Conservation (phyloP, 2,329 filamentous ascomycete species). For the Intubia oerlemansii region DNA sequence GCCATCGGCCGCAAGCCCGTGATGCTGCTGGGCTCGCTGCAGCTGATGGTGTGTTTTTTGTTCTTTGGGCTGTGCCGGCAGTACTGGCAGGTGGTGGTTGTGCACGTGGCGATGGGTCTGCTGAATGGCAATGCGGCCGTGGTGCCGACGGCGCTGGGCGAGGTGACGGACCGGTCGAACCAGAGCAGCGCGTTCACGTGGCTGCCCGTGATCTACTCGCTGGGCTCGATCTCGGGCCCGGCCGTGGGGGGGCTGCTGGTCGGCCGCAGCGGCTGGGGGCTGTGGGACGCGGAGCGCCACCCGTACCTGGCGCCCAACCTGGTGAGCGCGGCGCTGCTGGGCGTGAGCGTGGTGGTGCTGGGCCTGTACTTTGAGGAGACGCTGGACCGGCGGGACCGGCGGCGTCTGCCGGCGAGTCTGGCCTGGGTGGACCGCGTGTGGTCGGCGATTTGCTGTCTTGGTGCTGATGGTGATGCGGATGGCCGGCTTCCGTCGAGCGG, state of each 20-base stretch:
- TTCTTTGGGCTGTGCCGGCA: conserved; percentile 71
- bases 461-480: not conserved
- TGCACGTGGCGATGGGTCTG: conserved; percentile 78
- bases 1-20: conserved; percentile 63
- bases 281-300: conserved; percentile 37
- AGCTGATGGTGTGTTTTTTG: conserved; percentile 63
- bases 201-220: conserved; percentile 83
- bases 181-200: conserved; percentile 89
- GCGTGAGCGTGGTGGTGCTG: conserved; percentile 50
- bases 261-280: conserved; percentile 29
- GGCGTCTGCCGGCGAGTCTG: conserved; percentile 7
- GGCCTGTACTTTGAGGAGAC: conserved; percentile 78
- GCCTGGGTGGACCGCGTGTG: conserved; percentile 13
- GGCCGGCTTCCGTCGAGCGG: too few species aligned
- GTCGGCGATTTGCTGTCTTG: conserved; percentile 9
- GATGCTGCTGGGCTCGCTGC: conserved; percentile 60
- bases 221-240: conserved; percentile 84
- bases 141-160: conserved; percentile 80
- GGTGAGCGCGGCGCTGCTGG: conserved; percentile 49
- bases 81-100: conserved; percentile 65
- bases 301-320: conserved; percentile 79
- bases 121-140: conserved; percentile 91
- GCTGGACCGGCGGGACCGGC: conserved; percentile 26
- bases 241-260: conserved; percentile 76
- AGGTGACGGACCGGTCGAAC: conserved; percentile 87